phyloP scores from a whole-genome alignment of 257 asterid species.

The Fraxinus anomala region DNA sequence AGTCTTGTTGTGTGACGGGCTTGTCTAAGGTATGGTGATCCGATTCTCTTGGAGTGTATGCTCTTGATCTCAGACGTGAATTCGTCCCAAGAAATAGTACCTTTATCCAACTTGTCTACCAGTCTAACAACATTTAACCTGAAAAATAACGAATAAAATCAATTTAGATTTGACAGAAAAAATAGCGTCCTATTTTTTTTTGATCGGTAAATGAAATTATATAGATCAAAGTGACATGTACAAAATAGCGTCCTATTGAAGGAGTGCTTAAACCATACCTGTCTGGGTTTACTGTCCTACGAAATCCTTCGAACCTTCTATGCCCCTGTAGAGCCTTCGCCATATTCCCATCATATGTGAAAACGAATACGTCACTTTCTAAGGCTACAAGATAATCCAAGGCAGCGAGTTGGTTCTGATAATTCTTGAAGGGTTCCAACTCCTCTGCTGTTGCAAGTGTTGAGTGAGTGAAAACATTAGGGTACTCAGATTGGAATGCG shows the following conservation, averaged over 20 bases:
- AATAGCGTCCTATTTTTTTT: background rate
- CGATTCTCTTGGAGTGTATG: slow-evolving; percentile 57
- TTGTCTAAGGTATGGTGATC: slow-evolving; percentile 63
- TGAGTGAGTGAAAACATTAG: slow-evolving; percentile 80
- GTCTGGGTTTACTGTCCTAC: slow-evolving; percentile 87
- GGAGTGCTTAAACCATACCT: slow-evolving; percentile 41
- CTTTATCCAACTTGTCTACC: slow-evolving; percentile 57
- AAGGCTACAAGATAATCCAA: slow-evolving; percentile 82
- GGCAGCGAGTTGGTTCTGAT: slow-evolving; percentile 94
- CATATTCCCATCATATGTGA: slow-evolving; percentile 96
- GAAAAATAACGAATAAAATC: slow-evolving; percentile 21
- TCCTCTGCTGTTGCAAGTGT: slow-evolving; percentile 75
- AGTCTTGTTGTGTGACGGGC: slow-evolving; percentile 62
- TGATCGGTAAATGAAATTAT: no score
- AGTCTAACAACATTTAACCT: slow-evolving; percentile 68
- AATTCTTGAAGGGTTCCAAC: slow-evolving; percentile 52
- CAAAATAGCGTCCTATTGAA: background rate
- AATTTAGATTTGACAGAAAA: background rate
- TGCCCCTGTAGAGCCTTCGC: slow-evolving; percentile 99
- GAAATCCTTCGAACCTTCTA: slow-evolving; percentile 77
- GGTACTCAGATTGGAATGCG: slow-evolving; percentile 64
- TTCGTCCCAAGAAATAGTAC: slow-evolving; percentile 60
- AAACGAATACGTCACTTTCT: slow-evolving; percentile 87
- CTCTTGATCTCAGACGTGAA: slow-evolving; percentile 61
- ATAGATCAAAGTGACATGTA: no score